A percentile compares a stretch with the other conserved stretches of the same genome.
phyloP scores from a whole-genome alignment of 2,329 filamentous ascomycete species.

The Ambrosiella xylebori region DNA sequence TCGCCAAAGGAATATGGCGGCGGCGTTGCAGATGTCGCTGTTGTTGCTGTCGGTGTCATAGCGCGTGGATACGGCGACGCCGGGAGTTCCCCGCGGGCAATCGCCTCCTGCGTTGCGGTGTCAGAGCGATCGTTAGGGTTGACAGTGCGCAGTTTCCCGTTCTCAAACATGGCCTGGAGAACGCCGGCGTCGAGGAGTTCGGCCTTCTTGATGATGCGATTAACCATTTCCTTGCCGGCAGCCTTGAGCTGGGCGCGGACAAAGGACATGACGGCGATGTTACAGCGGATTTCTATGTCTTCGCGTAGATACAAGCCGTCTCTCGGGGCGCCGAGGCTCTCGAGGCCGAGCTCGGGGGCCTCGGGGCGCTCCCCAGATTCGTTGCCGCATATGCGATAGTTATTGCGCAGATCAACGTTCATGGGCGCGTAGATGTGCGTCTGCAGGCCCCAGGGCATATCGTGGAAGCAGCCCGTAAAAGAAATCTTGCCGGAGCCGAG shows the following conservation, averaged over 20 bases:
- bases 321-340: slow-evolving; percentile 39
- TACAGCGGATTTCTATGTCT: slow-evolving; percentile 55
- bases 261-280: slow-evolving; percentile 45
- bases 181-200: slow-evolving; percentile 49
- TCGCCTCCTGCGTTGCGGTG: slow-evolving; percentile 10
- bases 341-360: slow-evolving; percentile 41
- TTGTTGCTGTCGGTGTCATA: background rate
- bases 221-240: slow-evolving; percentile 50
- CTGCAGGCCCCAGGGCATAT: slow-evolving; percentile 55
- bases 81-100: slow-evolving; percentile 4
- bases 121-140: slow-evolving; percentile 32
- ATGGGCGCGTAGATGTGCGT: slow-evolving; percentile 55
- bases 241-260: slow-evolving; percentile 51
- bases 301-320: slow-evolving; percentile 53
- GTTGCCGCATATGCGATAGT: slow-evolving; percentile 51
- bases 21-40: background rate
- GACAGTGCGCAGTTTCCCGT: slow-evolving; percentile 44
- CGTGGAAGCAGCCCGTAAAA: slow-evolving; percentile 56
- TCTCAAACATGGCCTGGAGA: slow-evolving; percentile 49
- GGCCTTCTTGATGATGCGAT: slow-evolving; percentile 53
- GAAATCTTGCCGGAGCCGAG: slow-evolving; percentile 47
- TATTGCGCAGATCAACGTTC: slow-evolving; percentile 48
- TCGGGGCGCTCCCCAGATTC: slow-evolving; percentile 50
- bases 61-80: background rate
- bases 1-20: background rate